A percentile compares a stretch with the other conserved stretches of the same genome.
phyloP scores from a whole-genome alignment of 2,329 filamentous ascomycete species.

The Bipolaris zeicola region DNA sequence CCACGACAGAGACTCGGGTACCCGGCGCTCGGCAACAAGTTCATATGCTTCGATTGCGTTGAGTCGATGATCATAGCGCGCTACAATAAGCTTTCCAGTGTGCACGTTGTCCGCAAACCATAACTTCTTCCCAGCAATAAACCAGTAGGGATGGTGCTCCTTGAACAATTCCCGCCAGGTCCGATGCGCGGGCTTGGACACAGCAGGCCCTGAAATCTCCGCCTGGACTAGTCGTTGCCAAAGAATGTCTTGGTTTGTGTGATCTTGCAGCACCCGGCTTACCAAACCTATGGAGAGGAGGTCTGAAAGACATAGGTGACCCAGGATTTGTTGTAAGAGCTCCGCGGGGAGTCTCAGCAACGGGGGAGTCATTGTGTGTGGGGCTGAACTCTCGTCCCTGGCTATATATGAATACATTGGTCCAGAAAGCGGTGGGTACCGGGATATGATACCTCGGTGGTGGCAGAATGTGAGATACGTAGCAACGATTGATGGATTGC shows the following conservation, averaged over 20 bases:
- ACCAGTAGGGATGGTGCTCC: slow-evolving; percentile 82
- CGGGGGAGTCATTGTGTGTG: slow-evolving; percentile 13
- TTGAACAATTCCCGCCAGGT: slow-evolving; percentile 75
- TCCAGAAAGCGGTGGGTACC: neutral
- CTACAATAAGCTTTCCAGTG: slow-evolving; percentile 74
- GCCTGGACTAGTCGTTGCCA: slow-evolving; percentile 75
- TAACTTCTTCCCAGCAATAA: slow-evolving; percentile 76
- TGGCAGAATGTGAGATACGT: neutral
- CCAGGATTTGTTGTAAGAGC: slow-evolving; percentile 73
- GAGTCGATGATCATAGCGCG: slow-evolving; percentile 73
- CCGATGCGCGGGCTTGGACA: slow-evolving; percentile 58
- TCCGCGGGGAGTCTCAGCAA: slow-evolving; percentile 72
- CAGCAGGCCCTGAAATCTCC: slow-evolving; percentile 60
- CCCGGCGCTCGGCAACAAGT: slow-evolving; percentile 68
- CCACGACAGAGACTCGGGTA: slow-evolving; percentile 67
- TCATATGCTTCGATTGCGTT: slow-evolving; percentile 82
- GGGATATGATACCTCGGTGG: neutral
- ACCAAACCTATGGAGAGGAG: slow-evolving; percentile 65
- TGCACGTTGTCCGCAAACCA: slow-evolving; percentile 83
- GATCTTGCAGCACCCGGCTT: slow-evolving; percentile 64
- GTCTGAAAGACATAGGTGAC: slow-evolving; percentile 67
- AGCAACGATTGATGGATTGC: neutral
- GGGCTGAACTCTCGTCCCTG: neutral
- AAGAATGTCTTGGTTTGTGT: slow-evolving; percentile 68
- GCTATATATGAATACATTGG: neutral